Conservation (phyloP, 2,329 filamentous ascomycete genomes). For the Pseudogymnoascus sp. region DNA sequence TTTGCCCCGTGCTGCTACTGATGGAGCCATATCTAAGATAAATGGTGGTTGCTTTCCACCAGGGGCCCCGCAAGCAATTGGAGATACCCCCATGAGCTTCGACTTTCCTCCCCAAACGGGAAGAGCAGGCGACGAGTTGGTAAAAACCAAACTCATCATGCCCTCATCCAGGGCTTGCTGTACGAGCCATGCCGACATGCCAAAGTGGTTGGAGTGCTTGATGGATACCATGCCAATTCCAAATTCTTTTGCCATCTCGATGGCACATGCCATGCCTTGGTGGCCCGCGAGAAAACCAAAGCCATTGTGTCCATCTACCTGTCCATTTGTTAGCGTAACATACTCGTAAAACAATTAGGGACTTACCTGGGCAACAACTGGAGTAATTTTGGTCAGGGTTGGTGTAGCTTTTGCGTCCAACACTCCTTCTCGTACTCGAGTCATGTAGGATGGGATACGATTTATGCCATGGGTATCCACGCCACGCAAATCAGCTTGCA, state of each 20-base stretch:
- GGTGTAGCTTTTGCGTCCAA: conserved; percentile 56
- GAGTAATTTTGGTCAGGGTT: conserved; percentile 54
- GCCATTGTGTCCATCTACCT: conserved; percentile 53
- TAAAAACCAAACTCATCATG: conserved; percentile 49
- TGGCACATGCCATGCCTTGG: conserved; percentile 57
- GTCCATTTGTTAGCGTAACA: conserved; percentile 32
- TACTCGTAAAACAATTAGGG: background rate
- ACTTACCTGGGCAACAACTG: conserved; percentile 59
- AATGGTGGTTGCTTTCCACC: conserved; percentile 53
- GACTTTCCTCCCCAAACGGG: conserved; percentile 30
- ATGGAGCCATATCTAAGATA: conserved; percentile 31
- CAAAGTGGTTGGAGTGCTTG: conserved; percentile 74
- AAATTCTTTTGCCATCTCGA: conserved; percentile 55
- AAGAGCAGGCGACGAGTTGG: conserved; percentile 29
- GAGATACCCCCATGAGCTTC: conserved; percentile 28
- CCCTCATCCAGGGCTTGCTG: conserved; percentile 66
- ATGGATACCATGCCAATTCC: conserved; percentile 72
- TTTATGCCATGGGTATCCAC: conserved; percentile 76
- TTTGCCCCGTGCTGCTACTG: conserved; percentile 23
- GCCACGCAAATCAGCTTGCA: conserved; percentile 69
- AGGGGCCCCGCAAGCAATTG: conserved; percentile 58
- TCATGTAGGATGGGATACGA: conserved; percentile 70
- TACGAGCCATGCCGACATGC: conserved; percentile 75
- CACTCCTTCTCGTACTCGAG: conserved; percentile 62
- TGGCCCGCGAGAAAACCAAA: conserved; percentile 70